Evolutionary conservation across 345 rosid species (phyloP), one percentile per base, ranked within the genome.

Genomic region (Rhizophora mangle): DNA sequence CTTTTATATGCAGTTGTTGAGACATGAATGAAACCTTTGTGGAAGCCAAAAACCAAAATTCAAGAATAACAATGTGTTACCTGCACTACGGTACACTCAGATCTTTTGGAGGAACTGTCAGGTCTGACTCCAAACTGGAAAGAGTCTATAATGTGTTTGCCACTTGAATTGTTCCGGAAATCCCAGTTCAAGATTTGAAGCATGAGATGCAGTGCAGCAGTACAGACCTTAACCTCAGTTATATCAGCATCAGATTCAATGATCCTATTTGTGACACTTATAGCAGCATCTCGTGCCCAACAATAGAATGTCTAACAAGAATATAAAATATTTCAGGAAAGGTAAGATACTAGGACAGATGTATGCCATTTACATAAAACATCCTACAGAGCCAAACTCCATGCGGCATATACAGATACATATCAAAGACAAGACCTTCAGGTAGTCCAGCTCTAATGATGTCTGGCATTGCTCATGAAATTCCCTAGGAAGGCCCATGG

Each of bases 401-500:
- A 24, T n/a, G 24, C 47, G 46, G 54, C 49, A 68, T 21, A 63
- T 67, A 53, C 65, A 47, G 63, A 71, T 36, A 68, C 66, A 69
- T 72, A 69, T 22, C 53, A 37, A 55, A 73, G 37, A 68, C 21
- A 72, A 56, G 68, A 90, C 99, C 99, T 92, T 95, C 76, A 95
- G 74, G 78, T 84, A 85, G 62, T 87, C 86, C 69, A 82, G 85
- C 83, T 95, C 96, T 24, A 95, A 71, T 56, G 91, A 92, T 84
- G 62, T 87, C 61, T 74, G 89, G 76, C 99, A 95, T 63, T 79
- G 94, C 80, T 95, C 96, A 77, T 92, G 98, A 81, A 88, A 92
- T 81, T 95, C 99, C 84, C 88, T 84, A 6, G 99, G 96, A 72
- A 95, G 96, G 81, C 99, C 92, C 96, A 95, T 85, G 82, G 88